Evolutionary conservation across 2,329 filamentous ascomycete genomes (phyloP).

Genomic region (Tolypocladium pustulatum): DNA sequence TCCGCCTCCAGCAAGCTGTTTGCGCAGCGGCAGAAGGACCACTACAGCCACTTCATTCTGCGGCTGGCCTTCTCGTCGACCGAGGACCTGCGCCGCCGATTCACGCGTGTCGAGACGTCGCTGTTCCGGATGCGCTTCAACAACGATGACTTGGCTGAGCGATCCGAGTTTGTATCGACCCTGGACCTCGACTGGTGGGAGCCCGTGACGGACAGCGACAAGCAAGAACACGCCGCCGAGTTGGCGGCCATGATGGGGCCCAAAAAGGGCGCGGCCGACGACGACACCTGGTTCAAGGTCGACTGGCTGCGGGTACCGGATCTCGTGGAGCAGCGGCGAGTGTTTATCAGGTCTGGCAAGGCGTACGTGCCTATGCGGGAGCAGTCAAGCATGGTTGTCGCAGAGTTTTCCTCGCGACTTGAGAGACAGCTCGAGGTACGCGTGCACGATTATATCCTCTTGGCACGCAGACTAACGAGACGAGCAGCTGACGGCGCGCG

Average conservation of each 20-base stretch:
- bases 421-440: slow-evolving; percentile 74
- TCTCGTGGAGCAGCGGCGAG: slow-evolving; percentile 67
- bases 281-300: slow-evolving; percentile 90
- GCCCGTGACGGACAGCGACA: slow-evolving; percentile 69
- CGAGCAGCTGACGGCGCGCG: slow-evolving; percentile 69
- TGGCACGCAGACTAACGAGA: not conserved
- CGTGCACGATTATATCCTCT: not conserved
- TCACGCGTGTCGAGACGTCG: slow-evolving; percentile 77
- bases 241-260: slow-evolving; percentile 39
- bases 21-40: slow-evolving; percentile 80
- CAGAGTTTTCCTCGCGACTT: slow-evolving; percentile 71
- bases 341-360: slow-evolving; percentile 70
- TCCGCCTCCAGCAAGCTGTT: slow-evolving; percentile 49
- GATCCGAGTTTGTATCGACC: slow-evolving; percentile 63
- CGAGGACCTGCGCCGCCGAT: slow-evolving; percentile 79
- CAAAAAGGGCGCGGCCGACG: slow-evolving; percentile 42
- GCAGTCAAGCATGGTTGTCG: slow-evolving; percentile 79
- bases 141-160: slow-evolving; percentile 64
- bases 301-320: slow-evolving; percentile 93
- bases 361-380: slow-evolving; percentile 85
- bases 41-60: slow-evolving; percentile 96
- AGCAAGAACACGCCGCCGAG: slow-evolving; percentile 48
- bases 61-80: slow-evolving; percentile 86
- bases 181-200: slow-evolving; percentile 89
- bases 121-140: slow-evolving; percentile 77